Evolutionary conservation across 1,284 basidiomycete genomes (phyloP).

Genomic region (Tremellales sp.): DNA sequence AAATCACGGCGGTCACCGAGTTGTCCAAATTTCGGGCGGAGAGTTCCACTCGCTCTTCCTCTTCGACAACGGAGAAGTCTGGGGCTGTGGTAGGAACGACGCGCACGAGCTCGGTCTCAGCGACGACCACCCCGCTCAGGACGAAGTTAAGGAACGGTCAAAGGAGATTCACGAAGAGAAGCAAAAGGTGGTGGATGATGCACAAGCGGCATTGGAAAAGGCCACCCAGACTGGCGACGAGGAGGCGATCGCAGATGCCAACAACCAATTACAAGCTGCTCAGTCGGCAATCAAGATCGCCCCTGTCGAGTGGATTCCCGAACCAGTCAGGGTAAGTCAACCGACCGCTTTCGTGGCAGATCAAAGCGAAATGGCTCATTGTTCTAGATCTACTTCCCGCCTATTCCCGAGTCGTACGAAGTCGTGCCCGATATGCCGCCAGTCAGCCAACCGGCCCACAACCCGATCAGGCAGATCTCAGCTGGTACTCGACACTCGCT

Average conservation of each 20-base stretch:
- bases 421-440: conserved; percentile 47
- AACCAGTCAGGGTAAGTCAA: conserved; percentile 45
- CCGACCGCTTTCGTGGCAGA: not conserved
- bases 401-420: conserved; percentile 49
- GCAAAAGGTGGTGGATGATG: conserved; percentile 27
- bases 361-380: too few relatives aligned
- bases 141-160: conserved; percentile 46
- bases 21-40: conserved; percentile 60
- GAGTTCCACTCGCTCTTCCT: conserved; percentile 86
- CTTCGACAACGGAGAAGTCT: conserved; percentile 76
- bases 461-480: conserved; percentile 69
- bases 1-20: conserved; percentile 62
- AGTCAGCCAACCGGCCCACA: conserved; percentile 47
- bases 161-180: conserved; percentile 41
- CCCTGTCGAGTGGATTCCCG: conserved; percentile 59
- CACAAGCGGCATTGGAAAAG: conserved; percentile 24
- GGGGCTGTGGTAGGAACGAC: conserved; percentile 73
- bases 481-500: conserved; percentile 77
- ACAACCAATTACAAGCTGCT: conserved; percentile 27
- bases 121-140: conserved; percentile 57
- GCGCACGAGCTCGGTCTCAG: conserved; percentile 71
- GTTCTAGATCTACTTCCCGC: conserved; percentile 60
- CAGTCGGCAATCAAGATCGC: conserved; percentile 51
- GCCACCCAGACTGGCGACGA: conserved; percentile 20
- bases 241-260: conserved; percentile 36